Evolutionary conservation across 495 filamentous ascomycete genomes (phyloP), one percentile per base, ranked within the genome.

Genomic region (Daldinia decipiens): DNA sequence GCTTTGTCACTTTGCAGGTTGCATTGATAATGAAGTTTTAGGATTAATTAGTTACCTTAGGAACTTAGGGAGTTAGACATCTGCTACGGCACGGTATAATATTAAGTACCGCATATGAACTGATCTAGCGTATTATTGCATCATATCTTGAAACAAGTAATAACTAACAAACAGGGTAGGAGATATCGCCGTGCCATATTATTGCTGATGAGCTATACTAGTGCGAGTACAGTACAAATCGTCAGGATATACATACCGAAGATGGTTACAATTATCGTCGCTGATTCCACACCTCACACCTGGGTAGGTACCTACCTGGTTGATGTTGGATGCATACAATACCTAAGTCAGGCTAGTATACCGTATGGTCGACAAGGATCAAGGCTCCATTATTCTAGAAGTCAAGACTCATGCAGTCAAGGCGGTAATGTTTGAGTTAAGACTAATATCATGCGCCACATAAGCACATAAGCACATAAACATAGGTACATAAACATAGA

Each of bases 351-450:
- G 34, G 11, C 11, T 6, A 13, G 12, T 36, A 8, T 15, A 17
- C 39, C 2, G n/a, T 15, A 8, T 40, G 39, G 1, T 40, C 3
- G 5, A 40, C 39, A 40, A 40, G 39, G 39, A 40, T 40, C 39
- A 40, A 17, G 8, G 39, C 39, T 40, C 39, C 39, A 40, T 40
- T 40, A 40, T 40, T 40, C 39, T 40, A 40, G 39, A 40, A 40
- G 15, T 17, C 5, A 8, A 36, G 34, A 36, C 12, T 13, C 1
- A 36, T 36, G 12, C 11, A 36, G 39, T 40, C 15, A 40, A 40
- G 39, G 39, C 15, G 17, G n/a, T 17, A 15, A 17, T 17, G 39
- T 40, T 40, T 40, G 17, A 40, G 38, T 40, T n/a, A 40, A n/a
- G 39, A 17, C 39, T 17, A 40, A 40, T 17, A 17, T 0, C 4